phyloP scores from a whole-genome alignment of 1,284 basidiomycete genomes.

The Leccinum huronense region DNA sequence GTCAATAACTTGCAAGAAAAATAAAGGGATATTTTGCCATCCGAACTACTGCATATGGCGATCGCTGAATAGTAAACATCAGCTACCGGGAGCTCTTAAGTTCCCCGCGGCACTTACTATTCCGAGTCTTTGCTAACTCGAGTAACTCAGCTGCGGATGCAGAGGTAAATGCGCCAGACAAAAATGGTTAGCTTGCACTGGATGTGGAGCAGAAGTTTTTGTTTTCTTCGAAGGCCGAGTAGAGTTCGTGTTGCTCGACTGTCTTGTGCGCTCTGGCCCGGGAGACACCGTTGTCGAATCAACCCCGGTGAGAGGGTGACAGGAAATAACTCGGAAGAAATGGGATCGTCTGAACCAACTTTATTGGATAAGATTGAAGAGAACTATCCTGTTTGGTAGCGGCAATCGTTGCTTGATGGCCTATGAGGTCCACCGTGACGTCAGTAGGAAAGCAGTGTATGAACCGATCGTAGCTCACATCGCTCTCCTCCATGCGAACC shows the following conservation, averaged over 20 bases:
- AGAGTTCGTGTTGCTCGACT: slow-evolving; percentile 9
- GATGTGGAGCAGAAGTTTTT: slow-evolving; percentile 5
- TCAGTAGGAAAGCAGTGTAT: no score
- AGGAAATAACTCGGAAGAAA: slow-evolving; percentile 4
- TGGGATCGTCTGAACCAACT: slow-evolving; percentile 22
- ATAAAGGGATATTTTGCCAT: slow-evolving; percentile 19
- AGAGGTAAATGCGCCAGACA: slow-evolving; percentile 9
- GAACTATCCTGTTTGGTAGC: no score
- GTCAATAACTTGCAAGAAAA: slow-evolving; percentile 11
- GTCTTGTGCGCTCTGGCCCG: slow-evolving; percentile 21
- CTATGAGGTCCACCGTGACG: no score
- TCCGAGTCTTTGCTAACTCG: slow-evolving; percentile 24
- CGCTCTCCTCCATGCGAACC: no score
- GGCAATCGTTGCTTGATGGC: no score
- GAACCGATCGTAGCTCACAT: no score
- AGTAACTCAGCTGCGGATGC: slow-evolving; percentile 17
- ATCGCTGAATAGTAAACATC: slow-evolving; percentile 22
- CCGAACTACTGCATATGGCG: slow-evolving; percentile 20
- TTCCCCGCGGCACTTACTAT: slow-evolving; percentile 23
- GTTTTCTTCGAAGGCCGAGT: slow-evolving; percentile 18
- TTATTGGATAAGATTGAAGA: slow-evolving; percentile 28
- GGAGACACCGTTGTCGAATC: slow-evolving; percentile 6
- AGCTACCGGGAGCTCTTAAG: not conserved
- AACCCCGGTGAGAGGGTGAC: slow-evolving; percentile 18
- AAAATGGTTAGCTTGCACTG: not conserved